Percentiles rank a stretch among this genome's conserved stretches.
Evolutionary conservation across 768 basidiomycete genomes (phyloP).

Genomic region (Lactarius sp.): DNA sequence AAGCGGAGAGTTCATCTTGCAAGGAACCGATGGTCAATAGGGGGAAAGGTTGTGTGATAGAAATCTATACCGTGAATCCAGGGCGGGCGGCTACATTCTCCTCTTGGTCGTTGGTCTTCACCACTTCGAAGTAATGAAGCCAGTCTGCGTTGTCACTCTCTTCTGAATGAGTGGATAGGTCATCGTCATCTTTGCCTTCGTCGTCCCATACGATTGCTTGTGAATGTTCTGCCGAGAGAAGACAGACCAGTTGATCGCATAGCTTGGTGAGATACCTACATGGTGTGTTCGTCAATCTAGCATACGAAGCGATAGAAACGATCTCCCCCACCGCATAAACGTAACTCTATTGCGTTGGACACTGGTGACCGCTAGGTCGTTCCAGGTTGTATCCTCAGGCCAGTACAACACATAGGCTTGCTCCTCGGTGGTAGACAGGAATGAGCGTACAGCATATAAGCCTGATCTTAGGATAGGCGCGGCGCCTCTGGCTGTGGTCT

Average conservation of each 20-base stretch:
- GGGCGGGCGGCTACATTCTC: background rate
- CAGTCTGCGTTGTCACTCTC: background rate
- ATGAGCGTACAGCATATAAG: conserved; percentile 39
- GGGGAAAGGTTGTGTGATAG: no score
- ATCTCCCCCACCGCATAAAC: conserved; percentile 48
- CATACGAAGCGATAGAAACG: background rate
- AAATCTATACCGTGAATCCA: background rate
- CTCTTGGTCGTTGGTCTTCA: background rate
- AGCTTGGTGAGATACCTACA: background rate
- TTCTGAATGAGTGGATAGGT: background rate
- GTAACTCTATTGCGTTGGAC: conserved; percentile 50
- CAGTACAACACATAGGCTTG: conserved; percentile 50
- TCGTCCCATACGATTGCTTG: background rate
- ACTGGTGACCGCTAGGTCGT: conserved; percentile 41
- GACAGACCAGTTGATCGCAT: conserved; percentile 4
- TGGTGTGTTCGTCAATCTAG: background rate
- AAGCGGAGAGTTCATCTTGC: conserved; percentile 8
- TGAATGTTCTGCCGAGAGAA: background rate
- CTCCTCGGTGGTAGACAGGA: conserved; percentile 20
- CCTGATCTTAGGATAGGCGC: conserved; percentile 42
- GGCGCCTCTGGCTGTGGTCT: conserved; percentile 13
- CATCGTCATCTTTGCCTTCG: background rate
- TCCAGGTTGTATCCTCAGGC: conserved; percentile 58
- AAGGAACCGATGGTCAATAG: background rate
- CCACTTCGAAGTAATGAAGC: background rate